Evolutionary conservation across 1,284 basidiomycete genomes (phyloP).

Genomic region (Sanghuangporus sanghuang): DNA sequence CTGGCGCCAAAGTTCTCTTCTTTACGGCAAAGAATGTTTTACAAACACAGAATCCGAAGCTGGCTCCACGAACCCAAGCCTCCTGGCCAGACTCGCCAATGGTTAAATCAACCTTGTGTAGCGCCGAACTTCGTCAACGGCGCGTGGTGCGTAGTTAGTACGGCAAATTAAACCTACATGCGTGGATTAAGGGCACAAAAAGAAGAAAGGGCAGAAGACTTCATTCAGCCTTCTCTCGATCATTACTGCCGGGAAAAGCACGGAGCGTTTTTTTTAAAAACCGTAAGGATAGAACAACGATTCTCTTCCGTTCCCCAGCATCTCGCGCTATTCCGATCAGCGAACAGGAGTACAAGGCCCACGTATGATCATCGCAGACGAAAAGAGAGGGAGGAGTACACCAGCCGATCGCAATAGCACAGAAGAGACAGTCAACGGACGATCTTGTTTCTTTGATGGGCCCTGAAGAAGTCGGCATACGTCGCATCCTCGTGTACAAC

Average conservation of each 20-base stretch:
- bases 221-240: not conserved
- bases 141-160: not conserved
- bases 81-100: not conserved
- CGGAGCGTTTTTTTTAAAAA: not conserved
- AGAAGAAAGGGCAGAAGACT: not conserved
- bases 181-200: not conserved
- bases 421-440: not conserved
- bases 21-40: not conserved
- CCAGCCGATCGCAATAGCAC: not conserved
- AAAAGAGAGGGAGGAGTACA: not conserved
- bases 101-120: not conserved
- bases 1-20: not conserved
- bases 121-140: not conserved
- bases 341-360: not conserved
- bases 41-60: not conserved
- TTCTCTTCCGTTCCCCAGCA: not conserved
- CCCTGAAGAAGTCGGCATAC: not conserved
- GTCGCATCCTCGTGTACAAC: not conserved
- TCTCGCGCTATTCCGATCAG: not conserved
- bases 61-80: not conserved
- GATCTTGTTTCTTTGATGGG: conserved; percentile 1
- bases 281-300: too few relatives aligned
- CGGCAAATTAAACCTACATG: conserved; percentile 1
- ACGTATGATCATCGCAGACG: not conserved
- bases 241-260: not conserved